These are phyloP conservation scores for Colletotrichum gloeosporioides DNA, from an alignment of 2,329 filamentous ascomycete species.

Conservation along the genomic window DNA sequence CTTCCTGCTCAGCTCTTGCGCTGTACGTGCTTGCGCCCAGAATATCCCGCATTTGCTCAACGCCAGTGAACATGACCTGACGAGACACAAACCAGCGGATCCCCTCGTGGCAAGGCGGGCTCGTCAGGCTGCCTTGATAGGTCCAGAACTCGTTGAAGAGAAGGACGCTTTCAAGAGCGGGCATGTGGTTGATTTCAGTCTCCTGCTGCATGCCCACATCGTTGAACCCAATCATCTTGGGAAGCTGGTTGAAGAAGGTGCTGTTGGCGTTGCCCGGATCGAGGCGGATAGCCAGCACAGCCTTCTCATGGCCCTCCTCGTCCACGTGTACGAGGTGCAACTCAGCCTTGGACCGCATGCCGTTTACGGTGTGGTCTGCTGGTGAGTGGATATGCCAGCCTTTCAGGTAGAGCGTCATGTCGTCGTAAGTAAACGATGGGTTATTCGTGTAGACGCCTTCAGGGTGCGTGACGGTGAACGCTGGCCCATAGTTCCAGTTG, in stretches of 20 bases:
- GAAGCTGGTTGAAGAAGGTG: constrained; percentile 47
- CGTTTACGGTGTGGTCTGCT: constrained; percentile 52
- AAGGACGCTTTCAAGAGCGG: constrained; percentile 39
- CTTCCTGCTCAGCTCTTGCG: constrained; percentile 47
- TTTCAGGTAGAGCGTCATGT: constrained; percentile 50
- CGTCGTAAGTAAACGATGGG: constrained; percentile 49
- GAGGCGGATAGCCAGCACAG: constrained; percentile 52
- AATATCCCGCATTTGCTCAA: constrained; percentile 51
- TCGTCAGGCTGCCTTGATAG: constrained; percentile 51
- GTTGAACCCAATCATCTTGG: constrained; percentile 42
- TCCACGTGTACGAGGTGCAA: constrained; percentile 55
- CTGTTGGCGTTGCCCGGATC: constrained; percentile 44
- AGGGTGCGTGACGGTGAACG: constrained; percentile 43
- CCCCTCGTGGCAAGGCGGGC: constrained; percentile 51
- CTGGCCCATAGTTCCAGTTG: constrained; percentile 55
- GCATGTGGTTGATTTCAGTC: constrained; percentile 32
- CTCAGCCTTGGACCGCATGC: constrained; percentile 48
- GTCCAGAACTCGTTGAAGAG: constrained; percentile 52
- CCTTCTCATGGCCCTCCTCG: constrained; percentile 41
- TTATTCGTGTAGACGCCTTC: constrained; percentile 39
- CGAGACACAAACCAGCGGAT: constrained; percentile 43
- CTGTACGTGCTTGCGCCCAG: constrained; percentile 48
- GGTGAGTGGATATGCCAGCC: constrained; percentile 59
- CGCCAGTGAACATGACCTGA: constrained; percentile 40
- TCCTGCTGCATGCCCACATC: constrained; percentile 26